phyloP scores from a whole-genome alignment of 2,329 filamentous ascomycete genomes.

The Albifimbria verrucaria region DNA sequence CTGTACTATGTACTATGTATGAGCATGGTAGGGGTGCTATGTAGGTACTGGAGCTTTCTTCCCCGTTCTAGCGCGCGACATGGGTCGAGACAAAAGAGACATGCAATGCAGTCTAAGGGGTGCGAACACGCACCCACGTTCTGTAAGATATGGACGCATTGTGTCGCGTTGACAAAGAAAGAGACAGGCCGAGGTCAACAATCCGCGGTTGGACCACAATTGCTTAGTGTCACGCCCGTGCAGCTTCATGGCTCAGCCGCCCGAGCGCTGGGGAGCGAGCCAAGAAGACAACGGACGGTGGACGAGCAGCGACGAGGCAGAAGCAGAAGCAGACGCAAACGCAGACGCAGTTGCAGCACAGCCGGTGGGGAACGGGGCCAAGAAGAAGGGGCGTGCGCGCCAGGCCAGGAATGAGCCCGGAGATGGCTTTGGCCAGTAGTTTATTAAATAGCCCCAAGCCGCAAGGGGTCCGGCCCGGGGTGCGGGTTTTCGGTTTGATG shows the following conservation, averaged over 20 bases:
- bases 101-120: not conserved
- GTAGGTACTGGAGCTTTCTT: too few species aligned
- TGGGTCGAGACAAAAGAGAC: slow-evolving; percentile 10
- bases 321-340: too few species aligned
- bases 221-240: not conserved
- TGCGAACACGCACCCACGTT: not conserved
- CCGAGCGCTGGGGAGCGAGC: not conserved
- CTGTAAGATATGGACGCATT: not conserved
- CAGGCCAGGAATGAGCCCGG: not conserved
- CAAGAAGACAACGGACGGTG: not conserved
- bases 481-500: not conserved
- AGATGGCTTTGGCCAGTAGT: not conserved
- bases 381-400: not conserved
- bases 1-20: not conserved
- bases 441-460: not conserved
- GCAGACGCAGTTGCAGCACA: too few species aligned
- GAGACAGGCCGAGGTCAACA: too few species aligned
- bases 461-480: not conserved
- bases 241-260: not conserved
- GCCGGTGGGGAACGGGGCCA: not conserved
- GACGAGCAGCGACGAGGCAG: not conserved
- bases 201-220: too few species aligned
- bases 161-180: not conserved
- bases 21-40: not conserved
- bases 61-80: too few species aligned